Conservation (phyloP, 2,329 filamentous ascomycete species). For the Sarocladiaceae sp. region DNA sequence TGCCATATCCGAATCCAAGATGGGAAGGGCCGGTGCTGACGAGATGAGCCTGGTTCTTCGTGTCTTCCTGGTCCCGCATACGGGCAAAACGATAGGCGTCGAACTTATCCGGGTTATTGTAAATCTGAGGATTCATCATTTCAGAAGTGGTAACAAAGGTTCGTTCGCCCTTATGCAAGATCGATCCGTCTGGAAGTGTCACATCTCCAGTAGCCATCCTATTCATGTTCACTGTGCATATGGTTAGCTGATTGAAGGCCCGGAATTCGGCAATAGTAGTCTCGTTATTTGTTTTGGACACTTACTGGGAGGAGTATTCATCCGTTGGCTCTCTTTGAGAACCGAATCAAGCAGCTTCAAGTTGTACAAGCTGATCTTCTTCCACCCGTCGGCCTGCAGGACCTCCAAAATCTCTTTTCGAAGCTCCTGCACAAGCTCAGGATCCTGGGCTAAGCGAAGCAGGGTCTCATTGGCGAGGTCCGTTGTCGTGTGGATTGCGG, state of each 20-base stretch:
- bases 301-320: constrained; percentile 19
- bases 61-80: constrained; percentile 18
- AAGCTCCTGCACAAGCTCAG: constrained; percentile 28
- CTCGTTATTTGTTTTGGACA: constrained; percentile 29
- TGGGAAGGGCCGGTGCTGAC: constrained; percentile 25
- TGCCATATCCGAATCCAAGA: constrained; percentile 33
- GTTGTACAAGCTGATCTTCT: constrained; percentile 34
- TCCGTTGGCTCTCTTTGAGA: constrained; percentile 43
- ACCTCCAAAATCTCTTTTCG: constrained; percentile 30
- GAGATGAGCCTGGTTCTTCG: constrained; percentile 23
- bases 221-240: constrained; percentile 12
- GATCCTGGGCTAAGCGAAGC: constrained; percentile 31
- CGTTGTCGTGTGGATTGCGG: constrained; percentile 49
- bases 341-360: constrained; percentile 43
- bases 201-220: constrained; percentile 10
- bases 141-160: constrained; percentile 14
- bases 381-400: constrained; percentile 27
- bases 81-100: constrained; percentile 22
- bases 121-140: constrained; percentile 18
- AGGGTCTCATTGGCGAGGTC: constrained; percentile 15
- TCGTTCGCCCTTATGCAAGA: constrained; percentile 17
- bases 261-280: constrained; percentile 25
- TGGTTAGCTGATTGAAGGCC: neutral
- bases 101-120: constrained; percentile 19
- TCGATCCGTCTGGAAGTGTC: constrained; percentile 13